Base-by-base conservation (phyloP, 1,284 basidiomycete species). In the Malassezia arunalokei region DNA sequence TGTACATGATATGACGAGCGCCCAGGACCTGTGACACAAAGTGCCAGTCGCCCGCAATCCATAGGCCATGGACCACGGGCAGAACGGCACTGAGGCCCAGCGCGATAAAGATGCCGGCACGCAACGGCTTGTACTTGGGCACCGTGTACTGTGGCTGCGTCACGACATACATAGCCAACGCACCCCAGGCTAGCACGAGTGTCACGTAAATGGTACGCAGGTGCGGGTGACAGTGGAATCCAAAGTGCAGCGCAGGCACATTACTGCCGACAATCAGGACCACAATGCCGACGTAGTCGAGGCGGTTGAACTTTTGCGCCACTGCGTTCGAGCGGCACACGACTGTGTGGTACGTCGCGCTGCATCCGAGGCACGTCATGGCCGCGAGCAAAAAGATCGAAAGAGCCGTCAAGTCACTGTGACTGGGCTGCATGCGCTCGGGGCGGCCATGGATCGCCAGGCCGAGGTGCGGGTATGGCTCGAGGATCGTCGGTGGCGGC, bases 101-200 rank as follows among this genome's bases (percentile, higher is more conserved):
- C 8, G 78, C 80, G 59, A 89, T 79, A 75, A 92, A 94, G 7
- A 87, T 81, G 20, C 77, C 74, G 3, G 87, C 90, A 20, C 90
- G 82, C 51, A 84, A 80, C 61, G 83, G 81, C 20, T 87, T 79
- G 72, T 87, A 84, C 0, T 79, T 78, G 1, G 85, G 82, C 58
- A 82, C 84, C 12, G 82, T 77, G 73, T 89, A 89, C 65, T 82
- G 79, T 0, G 87, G 86, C 49, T 82, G 80, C 14, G 91, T 77
- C 17, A 92, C 86, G 57, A 86, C 80, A 74, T 83, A 84, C 37
- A 82, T 79, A 5, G 84, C 82, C 56, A 79, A 82, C 12, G 8
- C 20, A 3, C 44, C 44, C 44, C 44, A 47, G 28, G 38, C n/a
- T 14, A 28, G 15, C 11, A 28, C 44, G 17, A 37, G 33, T 5